These are phyloP conservation scores for Fusarium annulatum DNA, from an alignment of 2,329 filamentous ascomycete species.

Conservation along the genomic window DNA sequence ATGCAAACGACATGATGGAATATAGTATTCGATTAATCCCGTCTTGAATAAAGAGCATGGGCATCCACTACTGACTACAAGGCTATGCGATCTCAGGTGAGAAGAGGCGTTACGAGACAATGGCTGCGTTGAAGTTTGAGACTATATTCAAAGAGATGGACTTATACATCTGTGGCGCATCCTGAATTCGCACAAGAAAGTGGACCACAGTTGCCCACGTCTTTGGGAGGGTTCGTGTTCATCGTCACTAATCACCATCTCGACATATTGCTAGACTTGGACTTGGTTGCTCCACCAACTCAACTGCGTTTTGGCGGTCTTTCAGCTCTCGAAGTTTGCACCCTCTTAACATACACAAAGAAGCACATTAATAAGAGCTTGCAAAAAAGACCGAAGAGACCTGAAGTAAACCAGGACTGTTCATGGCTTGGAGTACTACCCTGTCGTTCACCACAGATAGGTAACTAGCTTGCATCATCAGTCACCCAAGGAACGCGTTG, in stretches of 20 bases:
- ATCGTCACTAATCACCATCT: not conserved
- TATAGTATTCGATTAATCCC: not conserved
- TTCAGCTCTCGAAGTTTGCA: not conserved
- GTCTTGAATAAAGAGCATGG: not conserved
- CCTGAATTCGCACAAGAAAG: not conserved
- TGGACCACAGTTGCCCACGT: not conserved
- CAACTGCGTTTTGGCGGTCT: not conserved
- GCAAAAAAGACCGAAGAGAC: not conserved
- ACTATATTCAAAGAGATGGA: not conserved
- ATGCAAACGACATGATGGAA: not conserved
- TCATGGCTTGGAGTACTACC: not conserved
- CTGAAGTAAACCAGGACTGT: not conserved
- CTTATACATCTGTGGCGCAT: not conserved
- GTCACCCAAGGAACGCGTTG: slow-evolving; percentile 39
- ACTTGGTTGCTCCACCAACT: slow-evolving; percentile 39
- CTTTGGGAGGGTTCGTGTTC: not conserved
- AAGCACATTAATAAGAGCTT: not conserved
- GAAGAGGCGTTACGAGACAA: not conserved
- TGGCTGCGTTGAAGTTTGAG: not conserved
- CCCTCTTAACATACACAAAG: not conserved
- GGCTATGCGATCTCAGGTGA: not conserved
- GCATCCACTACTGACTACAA: not conserved
- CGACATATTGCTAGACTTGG: not conserved
- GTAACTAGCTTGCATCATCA: slow-evolving; percentile 36
- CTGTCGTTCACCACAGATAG: not conserved